Base-by-base conservation (phyloP, 2,329 filamentous ascomycete species). In the Orbilia javanica region DNA sequence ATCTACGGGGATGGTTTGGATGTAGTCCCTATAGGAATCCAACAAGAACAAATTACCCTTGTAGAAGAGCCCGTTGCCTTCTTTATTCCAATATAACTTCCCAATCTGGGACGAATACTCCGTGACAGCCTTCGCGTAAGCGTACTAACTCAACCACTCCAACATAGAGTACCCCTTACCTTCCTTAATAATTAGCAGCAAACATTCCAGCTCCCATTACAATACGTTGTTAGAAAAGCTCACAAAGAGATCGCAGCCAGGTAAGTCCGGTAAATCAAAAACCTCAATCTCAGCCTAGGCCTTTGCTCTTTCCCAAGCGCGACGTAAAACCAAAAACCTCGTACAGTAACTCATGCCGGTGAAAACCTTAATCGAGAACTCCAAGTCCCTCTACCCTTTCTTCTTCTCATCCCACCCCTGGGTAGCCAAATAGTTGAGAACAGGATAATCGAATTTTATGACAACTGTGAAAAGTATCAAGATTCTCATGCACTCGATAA, bases 371-470 rank as follows among this genome's bases (percentile, higher is more conserved):
- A 20, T 64, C 3, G 2, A 25, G 11, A 48, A 39, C 13, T 44
- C 36, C 4, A 39, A 11, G 3, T 4, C n/a, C 39, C 39, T 25
- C 18, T 10, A 64, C 8, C 11, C 6, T 5, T 22, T 25, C 2
- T 48, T 31, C 39, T 64, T 20, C 18, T 27, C 42, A 31, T 48
- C 25, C 20, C 22, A 64, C 2, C 60, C 60, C 20, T 44, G 13
- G 10, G 31, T 25, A 20, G 60, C 60, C 60, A 64, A 18, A 27
- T 50, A 66, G 29, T 66, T 66, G 5, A 66, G n/a, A 10, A 66
- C 63, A 3, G 63, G 63, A 25, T 66, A 25, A 13, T 50, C 29
- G 18, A 66, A 66, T 10, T 44, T 10, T 3, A 20, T 6, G 4
- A 10, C 18, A 8, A 13, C 31, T 4, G 34, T 27, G 11, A 39